Evolutionary conservation across 371 early-diverging fungal species (phyloP).

Genomic region (Amoeboaphelidium protococcarum): DNA sequence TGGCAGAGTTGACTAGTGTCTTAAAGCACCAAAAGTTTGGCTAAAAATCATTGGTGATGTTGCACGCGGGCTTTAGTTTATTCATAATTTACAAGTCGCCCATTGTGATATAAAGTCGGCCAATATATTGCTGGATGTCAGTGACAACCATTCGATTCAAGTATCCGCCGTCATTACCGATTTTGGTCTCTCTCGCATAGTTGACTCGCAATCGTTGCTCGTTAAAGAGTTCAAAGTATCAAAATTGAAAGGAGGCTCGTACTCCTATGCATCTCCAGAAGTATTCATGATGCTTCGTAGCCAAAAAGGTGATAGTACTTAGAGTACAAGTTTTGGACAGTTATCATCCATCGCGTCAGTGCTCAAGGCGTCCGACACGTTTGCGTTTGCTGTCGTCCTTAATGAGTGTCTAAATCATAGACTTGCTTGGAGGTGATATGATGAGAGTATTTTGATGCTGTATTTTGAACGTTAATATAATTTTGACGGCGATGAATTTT

Average conservation of each 20-base stretch:
- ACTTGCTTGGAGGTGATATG: neutral
- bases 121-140: neutral
- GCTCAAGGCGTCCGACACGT: no score
- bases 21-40: no score
- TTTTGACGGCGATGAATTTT: no score
- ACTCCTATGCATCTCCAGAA: neutral
- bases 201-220: neutral
- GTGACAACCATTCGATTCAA: neutral
- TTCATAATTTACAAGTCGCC: neutral
- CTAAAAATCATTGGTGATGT: no score
- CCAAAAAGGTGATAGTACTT: neutral
- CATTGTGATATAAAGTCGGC: neutral
- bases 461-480: no score
- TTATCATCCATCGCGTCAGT: no score
- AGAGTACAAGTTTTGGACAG: neutral
- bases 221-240: neutral
- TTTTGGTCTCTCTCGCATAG: neutral
- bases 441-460: no score
- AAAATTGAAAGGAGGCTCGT: neutral
- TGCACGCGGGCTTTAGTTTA: neutral
- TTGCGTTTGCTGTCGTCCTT: neutral
- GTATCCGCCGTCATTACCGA: neutral
- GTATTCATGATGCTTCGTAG: neutral
- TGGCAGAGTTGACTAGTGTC: no score
- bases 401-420: neutral